These are phyloP conservation scores for Cryptococcus jaspeensis DNA, from an alignment of 1,284 basidiomycete genomes.

Conservation along the genomic window DNA sequence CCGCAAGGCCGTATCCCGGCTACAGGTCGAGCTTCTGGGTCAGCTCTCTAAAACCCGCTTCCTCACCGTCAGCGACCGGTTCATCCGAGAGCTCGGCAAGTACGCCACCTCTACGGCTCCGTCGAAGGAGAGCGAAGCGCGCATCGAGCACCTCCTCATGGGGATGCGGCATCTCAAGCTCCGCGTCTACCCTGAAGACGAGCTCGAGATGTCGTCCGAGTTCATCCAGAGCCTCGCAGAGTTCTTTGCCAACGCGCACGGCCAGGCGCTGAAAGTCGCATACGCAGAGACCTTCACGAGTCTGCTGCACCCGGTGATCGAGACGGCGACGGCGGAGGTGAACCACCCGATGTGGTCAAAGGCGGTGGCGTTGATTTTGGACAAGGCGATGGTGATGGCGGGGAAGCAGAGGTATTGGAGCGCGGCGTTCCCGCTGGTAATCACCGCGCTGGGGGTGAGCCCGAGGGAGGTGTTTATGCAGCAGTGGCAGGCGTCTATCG, in stretches of 20 bases:
- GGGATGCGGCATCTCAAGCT: slow-evolving; percentile 77
- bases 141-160: slow-evolving; percentile 75
- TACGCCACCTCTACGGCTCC: slow-evolving; percentile 71
- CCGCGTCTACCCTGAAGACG: slow-evolving; percentile 88
- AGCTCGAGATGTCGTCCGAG: slow-evolving; percentile 90
- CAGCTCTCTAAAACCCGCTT: slow-evolving; percentile 77
- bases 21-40: slow-evolving; percentile 78
- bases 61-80: slow-evolving; percentile 81
- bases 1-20: slow-evolving; percentile 72
- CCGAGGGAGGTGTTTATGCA: slow-evolving; percentile 81
- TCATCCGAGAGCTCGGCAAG: slow-evolving; percentile 68
- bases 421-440: slow-evolving; percentile 79
- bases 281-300: slow-evolving; percentile 81
- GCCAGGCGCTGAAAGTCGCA: slow-evolving; percentile 74
- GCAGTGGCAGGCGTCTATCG: slow-evolving; percentile 73
- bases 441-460: slow-evolving; percentile 81
- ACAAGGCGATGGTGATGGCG: slow-evolving; percentile 82
- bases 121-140: slow-evolving; percentile 72
- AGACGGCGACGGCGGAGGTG: slow-evolving; percentile 93
- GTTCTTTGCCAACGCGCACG: slow-evolving; percentile 81
- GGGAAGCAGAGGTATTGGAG: slow-evolving; percentile 88
- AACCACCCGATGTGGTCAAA: slow-evolving; percentile 94
- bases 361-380: slow-evolving; percentile 80
- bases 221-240: slow-evolving; percentile 81
- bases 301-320: slow-evolving; percentile 83